phyloP scores from a whole-genome alignment of 2,329 filamentous ascomycete species.

The Colletotrichum coccodes region DNA sequence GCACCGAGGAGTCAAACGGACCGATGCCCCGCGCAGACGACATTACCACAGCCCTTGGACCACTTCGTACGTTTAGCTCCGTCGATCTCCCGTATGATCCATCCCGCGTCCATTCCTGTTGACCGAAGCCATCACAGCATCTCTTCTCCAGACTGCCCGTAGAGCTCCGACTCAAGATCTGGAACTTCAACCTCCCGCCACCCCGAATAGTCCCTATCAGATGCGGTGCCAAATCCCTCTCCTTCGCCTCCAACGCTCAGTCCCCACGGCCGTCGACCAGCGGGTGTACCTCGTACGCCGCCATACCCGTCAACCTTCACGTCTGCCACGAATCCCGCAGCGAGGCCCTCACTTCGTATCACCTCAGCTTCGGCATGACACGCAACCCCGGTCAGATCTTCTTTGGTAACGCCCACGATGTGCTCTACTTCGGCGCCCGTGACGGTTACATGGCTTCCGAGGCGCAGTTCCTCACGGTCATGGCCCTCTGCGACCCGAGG shows the following conservation, averaged over 20 bases:
- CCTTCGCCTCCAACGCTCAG: constrained; percentile 26
- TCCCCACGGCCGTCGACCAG: constrained; percentile 33
- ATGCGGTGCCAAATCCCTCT: constrained; percentile 47
- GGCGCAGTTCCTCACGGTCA: constrained; percentile 55
- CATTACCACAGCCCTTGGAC: constrained; percentile 9
- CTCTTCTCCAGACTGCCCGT: constrained; percentile 54
- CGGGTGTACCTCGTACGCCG: constrained; percentile 53
- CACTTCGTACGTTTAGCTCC: constrained; percentile 31
- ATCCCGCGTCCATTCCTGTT: not conserved
- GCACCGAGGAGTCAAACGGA: not conserved
- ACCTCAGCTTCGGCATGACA: constrained; percentile 52
- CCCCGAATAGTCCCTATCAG: constrained; percentile 55
- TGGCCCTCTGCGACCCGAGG: constrained; percentile 51
- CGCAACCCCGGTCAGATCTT: constrained; percentile 52
- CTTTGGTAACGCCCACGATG: constrained; percentile 52
- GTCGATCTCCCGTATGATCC: constrained; percentile 23
- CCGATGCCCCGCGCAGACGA: not conserved
- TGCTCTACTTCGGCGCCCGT: constrained; percentile 59
- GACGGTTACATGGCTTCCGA: constrained; percentile 56
- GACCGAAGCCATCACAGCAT: constrained; percentile 43
- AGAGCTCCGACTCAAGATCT: constrained; percentile 59
- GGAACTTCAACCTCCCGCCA: constrained; percentile 54
- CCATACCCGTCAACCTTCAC: constrained; percentile 56
- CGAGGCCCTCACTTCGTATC: constrained; percentile 54
- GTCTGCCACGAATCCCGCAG: constrained; percentile 56